Base-by-base conservation (phyloP, 371 early-diverging fungal species). In the Mortierella sp. region DNA sequence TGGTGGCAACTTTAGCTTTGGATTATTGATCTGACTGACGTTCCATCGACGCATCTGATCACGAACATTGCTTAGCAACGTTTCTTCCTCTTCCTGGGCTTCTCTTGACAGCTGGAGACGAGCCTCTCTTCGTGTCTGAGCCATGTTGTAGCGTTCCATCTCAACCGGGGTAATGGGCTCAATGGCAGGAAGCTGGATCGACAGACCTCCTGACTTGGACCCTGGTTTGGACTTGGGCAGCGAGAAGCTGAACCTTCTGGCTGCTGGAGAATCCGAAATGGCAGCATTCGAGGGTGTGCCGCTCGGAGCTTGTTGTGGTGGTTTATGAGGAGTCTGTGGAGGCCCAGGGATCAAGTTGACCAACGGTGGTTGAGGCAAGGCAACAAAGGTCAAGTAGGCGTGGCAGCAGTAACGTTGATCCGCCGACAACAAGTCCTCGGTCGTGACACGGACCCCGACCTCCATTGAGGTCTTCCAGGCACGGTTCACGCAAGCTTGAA, bases 381-480 rank as follows among this genome's bases (percentile, higher is more conserved):
- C 91, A 7, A 92, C 90, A 85, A 92, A 92, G 0, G 92, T 92
- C 25, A 92, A 71, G 54, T 90, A 91, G 17, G 91, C 92, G 68
- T 88, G 87, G 81, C 92, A 62, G 80, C 92, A 88, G 81, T 74
- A 90, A 44, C 82, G 80, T 37, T 83, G 82, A 5, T 83, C 83
- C 10, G 87, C 84, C 1, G 90, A 82, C 25, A 86, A 66, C 4
- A 88, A 82, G 22, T 88, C 83, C 67, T 92, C 91, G 3, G 89
- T 86, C 62, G 89, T 89, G 31, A 92, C 90, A 49, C 87, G 82
- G 40, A 91, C 91, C 3, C 86, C 88, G 28, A 90, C 84, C 79
- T 92, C 93, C 91, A 92, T 91, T 0, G 89, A 89, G 3, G 91
- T 88, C 48, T 86, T 88, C 91, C 91, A 92, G 2, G 88, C 81